These are phyloP conservation scores for Puccinia polysora DNA, from an alignment of 1,284 basidiomycete genomes.

Conservation along the genomic window DNA sequence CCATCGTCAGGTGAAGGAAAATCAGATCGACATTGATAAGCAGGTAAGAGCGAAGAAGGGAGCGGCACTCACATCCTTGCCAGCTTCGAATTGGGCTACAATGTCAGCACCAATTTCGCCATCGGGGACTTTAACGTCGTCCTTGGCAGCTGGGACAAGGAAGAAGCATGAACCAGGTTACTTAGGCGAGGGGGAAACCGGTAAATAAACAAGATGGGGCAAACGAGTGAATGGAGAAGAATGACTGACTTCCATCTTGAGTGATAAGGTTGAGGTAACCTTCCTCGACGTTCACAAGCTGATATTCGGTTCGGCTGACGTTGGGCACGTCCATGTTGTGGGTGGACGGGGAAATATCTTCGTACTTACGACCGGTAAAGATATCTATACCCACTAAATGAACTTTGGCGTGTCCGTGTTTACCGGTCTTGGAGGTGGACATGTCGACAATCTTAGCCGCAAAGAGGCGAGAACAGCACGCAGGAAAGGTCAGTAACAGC, in stretches of 20 bases:
- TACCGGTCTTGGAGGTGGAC: slow-evolving; percentile 98
- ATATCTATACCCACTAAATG: slow-evolving; percentile 88
- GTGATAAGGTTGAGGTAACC: slow-evolving; percentile 92
- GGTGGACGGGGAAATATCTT: slow-evolving; percentile 97
- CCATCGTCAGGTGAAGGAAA: too few species aligned
- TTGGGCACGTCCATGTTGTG: slow-evolving; percentile 99
- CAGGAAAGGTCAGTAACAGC: background rate
- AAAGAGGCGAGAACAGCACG: background rate
- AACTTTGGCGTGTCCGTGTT: slow-evolving; percentile 99
- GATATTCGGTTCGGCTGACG: slow-evolving; percentile 83
- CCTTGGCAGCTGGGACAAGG: slow-evolving; percentile 62
- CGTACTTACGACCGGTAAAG: slow-evolving; percentile 52
- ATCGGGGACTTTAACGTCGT: slow-evolving; percentile 92
- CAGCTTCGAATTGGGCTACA: slow-evolving; percentile 68
- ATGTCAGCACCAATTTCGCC: slow-evolving; percentile 76
- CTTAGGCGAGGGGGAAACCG: background rate
- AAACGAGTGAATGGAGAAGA: background rate
- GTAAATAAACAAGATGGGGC: background rate
- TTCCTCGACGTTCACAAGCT: slow-evolving; percentile 64
- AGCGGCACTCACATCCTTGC: slow-evolving; percentile 62
- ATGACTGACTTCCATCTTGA: slow-evolving; percentile 61
- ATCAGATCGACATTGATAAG: background rate
- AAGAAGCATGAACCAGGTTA: background rate
- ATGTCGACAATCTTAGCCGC: slow-evolving; percentile 70
- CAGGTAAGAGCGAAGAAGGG: background rate